These are phyloP conservation scores for Leccinum subrobustum DNA, from an alignment of 1,284 basidiomycete genomes.

Conservation along the genomic window DNA sequence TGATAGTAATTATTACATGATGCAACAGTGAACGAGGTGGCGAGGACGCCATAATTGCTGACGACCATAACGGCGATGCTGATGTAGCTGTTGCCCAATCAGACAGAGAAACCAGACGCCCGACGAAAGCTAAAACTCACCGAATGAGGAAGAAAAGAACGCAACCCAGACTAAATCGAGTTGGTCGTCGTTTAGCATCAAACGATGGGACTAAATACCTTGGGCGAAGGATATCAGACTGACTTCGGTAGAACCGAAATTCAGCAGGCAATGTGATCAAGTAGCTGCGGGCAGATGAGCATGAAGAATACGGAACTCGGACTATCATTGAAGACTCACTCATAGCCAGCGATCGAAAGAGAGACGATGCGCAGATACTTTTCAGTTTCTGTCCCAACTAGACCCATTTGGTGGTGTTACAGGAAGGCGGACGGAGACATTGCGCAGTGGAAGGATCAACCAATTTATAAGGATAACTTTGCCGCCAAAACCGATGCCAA, in stretches of 20 bases:
- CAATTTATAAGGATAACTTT: conserved; percentile 17
- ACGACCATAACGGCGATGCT: conserved; percentile 38
- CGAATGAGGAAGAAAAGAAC: conserved; percentile 41
- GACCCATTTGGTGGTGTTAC: conserved; percentile 13
- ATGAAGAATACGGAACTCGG: not conserved
- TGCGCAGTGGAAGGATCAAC: not conserved
- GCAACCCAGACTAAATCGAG: conserved; percentile 28
- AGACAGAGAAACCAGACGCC: conserved; percentile 2
- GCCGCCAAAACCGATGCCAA: not conserved
- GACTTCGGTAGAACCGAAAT: conserved; percentile 40
- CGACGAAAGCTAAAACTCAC: conserved; percentile 10
- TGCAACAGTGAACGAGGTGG: conserved; percentile 27
- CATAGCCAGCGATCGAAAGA: conserved; percentile 33
- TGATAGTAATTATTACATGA: conserved; percentile 32
- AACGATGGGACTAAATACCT: conserved; percentile 20
- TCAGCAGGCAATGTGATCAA: conserved; percentile 42
- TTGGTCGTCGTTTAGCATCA: not conserved
- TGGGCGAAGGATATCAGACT: conserved; percentile 28
- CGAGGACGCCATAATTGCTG: conserved; percentile 41
- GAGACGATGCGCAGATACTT: conserved; percentile 32
- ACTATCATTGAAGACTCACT: conserved; percentile 19
- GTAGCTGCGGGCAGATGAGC: conserved; percentile 29
- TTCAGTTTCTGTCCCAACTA: conserved; percentile 25
- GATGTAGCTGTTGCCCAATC: conserved; percentile 34
- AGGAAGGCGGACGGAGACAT: not conserved